Evolutionary conservation across 2,329 filamentous ascomycete species (phyloP), one percentile per base, ranked within the genome.

Genomic region (Nannizzia gypsea): DNA sequence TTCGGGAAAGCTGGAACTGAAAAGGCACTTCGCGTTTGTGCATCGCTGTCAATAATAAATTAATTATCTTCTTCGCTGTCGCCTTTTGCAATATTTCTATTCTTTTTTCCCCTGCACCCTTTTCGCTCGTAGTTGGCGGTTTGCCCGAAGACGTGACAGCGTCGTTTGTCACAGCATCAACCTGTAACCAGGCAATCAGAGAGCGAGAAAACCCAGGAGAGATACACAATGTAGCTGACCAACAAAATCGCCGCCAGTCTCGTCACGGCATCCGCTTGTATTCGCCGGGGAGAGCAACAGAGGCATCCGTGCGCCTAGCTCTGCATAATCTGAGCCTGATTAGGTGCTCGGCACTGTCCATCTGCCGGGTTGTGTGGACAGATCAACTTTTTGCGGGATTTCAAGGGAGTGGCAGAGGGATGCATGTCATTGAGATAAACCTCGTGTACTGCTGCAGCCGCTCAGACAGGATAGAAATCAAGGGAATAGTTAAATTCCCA

Each of bases 341-440:
- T 56, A 56, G 54, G 54, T 42, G 24, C 11, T n/a, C 6, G 54
- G 54, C 17, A 56, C 54, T 11, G 54, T 40, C 34, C 24, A 56
- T 56, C 54, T 56, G 54, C 54, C 54, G 54, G 54, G 54, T 56
- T 56, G 54, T 56, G 31, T 56, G 20, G 34, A 56, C 34, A 40
- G 31, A 56, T 56, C 54, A 56, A 38, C 31, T 54, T 54, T 52
- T 54, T 56, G 54, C 54, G 54, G 54, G 54, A 56, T 56, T 56
- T 56, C 54, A 56, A 56, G 36, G 52, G 34, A 36, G 28, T 56
- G 52, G 52, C 34, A 38, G 52, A 22, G 20, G 17, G 17, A 58
- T 59, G 61, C 61, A 62, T 62, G 61, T 52, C 61, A 62, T 62
- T 54, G 56, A 31, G 44, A 44, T 58, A 48, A 57, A 59, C 61